Conservation (phyloP, 2,329 filamentous ascomycete species). For the Fusarium protoensiforme region DNA sequence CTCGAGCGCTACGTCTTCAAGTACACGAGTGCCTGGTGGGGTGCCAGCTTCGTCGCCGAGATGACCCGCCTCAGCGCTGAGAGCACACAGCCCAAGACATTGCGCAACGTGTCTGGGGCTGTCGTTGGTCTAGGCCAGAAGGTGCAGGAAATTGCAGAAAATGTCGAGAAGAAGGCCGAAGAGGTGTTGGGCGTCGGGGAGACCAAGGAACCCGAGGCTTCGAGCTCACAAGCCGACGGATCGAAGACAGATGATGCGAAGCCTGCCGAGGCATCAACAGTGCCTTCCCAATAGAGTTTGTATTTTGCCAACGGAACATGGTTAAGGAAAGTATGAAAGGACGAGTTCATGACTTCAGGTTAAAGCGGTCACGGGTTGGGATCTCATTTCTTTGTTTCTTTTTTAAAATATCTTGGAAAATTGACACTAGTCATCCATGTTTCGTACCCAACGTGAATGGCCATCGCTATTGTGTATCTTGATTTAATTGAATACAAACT, state of each 20-base stretch:
- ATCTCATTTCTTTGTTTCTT: slow-evolving; percentile 26
- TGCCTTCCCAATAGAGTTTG: slow-evolving; percentile 25
- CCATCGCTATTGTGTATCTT: not conserved
- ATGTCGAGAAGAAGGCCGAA: slow-evolving; percentile 33
- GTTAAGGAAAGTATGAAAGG: slow-evolving; percentile 26
- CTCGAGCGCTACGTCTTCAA: slow-evolving; percentile 96
- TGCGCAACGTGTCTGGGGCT: slow-evolving; percentile 54
- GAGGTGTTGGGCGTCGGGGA: slow-evolving; percentile 23
- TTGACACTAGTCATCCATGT: not conserved
- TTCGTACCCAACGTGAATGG: not conserved
- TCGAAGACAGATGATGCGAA: slow-evolving; percentile 15
- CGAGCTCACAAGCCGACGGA: not conserved
- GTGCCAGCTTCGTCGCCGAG: slow-evolving; percentile 89
- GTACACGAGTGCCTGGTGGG: slow-evolving; percentile 98
- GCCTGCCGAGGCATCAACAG: not conserved
- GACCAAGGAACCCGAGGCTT: slow-evolving; percentile 29
- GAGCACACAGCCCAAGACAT: slow-evolving; percentile 52
- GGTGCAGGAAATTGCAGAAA: slow-evolving; percentile 38
- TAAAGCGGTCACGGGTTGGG: slow-evolving; percentile 39
- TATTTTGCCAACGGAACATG: slow-evolving; percentile 15
- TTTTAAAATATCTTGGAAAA: slow-evolving; percentile 19
- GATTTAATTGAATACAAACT: not conserved
- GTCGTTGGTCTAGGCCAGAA: slow-evolving; percentile 48
- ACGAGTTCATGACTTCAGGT: slow-evolving; percentile 38
- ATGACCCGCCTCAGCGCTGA: slow-evolving; percentile 66